phyloP scores from a whole-genome alignment of 495 filamentous ascomycete species.

The Hyphodiscus hymeniophilus region DNA sequence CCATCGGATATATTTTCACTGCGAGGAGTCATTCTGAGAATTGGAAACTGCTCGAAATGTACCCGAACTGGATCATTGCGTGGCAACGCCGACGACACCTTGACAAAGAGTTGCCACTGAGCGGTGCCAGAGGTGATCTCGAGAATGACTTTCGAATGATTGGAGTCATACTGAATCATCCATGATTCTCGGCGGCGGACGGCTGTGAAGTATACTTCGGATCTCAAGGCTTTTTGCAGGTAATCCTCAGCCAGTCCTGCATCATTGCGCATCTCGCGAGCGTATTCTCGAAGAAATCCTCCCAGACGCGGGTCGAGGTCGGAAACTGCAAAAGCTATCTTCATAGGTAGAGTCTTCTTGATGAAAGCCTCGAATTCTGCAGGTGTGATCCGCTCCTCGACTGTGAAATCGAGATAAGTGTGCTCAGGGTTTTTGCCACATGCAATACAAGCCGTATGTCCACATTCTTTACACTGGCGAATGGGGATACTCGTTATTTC shows the following conservation, averaged over 20 bases:
- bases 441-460: constrained; percentile 45
- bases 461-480: constrained; percentile 42
- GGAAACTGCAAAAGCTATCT: constrained; percentile 20
- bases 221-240: constrained; percentile 23
- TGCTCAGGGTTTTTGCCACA: constrained; percentile 53
- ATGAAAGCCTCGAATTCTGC: constrained; percentile 39
- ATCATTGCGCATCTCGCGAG: background rate
- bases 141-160: constrained; percentile 38
- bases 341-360: constrained; percentile 38
- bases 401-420: too few relatives aligned
- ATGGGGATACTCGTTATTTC: constrained; percentile 29
- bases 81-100: constrained; percentile 28
- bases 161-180: constrained; percentile 44
- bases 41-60: constrained; percentile 38
- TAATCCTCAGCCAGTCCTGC: background rate
- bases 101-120: constrained; percentile 50
- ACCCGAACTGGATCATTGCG: constrained; percentile 35
- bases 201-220: constrained; percentile 36
- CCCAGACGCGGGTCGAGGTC: too few relatives aligned
- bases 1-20: constrained; percentile 32
- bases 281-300: background rate
- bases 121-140: constrained; percentile 31
- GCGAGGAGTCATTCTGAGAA: constrained; percentile 42
- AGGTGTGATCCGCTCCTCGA: constrained; percentile 29
- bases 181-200: constrained; percentile 43